Conservation (phyloP, 441 rosid species). For the Pelargonium exstipulatum region DNA sequence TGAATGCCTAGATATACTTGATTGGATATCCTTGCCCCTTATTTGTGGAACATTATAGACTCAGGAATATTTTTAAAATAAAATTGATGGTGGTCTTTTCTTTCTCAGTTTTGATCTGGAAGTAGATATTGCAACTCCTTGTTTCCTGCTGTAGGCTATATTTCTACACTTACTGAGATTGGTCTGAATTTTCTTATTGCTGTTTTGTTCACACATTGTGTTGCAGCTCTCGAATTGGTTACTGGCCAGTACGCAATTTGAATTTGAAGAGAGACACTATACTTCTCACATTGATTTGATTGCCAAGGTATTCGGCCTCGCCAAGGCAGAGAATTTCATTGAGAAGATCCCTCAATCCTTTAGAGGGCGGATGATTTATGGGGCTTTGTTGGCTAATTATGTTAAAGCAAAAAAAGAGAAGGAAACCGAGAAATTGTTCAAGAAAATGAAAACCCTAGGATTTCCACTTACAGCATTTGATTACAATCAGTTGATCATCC, state of each 20-base stretch:
- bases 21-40: too few species aligned
- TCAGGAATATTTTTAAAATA: too few species aligned
- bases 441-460: constrained; percentile 26
- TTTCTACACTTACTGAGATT: too few species aligned
- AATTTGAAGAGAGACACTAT: constrained; percentile 22
- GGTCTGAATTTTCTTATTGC: background rate
- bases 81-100: too few species aligned
- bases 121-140: too few species aligned
- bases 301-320: constrained; percentile 19
- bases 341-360: constrained; percentile 28
- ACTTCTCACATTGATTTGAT: constrained; percentile 26
- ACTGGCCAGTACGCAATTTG: constrained; percentile 15
- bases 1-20: too few species aligned
- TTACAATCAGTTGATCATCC: constrained; percentile 32
- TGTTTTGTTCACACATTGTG: background rate
- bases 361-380: constrained; percentile 26
- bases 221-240: constrained; percentile 35
- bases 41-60: too few species aligned
- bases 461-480: constrained; percentile 24
- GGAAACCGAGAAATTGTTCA: constrained; percentile 29
- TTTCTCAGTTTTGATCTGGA: too few species aligned
- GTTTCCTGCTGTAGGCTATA: too few species aligned
- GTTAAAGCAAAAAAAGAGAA: constrained; percentile 11
- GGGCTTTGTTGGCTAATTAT: constrained; percentile 19
- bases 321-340: constrained; percentile 25